A percentile compares a stretch with the other conserved stretches of the same genome.
Conservation (phyloP, 176 grass and related monocot species). For the Hordeum marinum region DNA sequence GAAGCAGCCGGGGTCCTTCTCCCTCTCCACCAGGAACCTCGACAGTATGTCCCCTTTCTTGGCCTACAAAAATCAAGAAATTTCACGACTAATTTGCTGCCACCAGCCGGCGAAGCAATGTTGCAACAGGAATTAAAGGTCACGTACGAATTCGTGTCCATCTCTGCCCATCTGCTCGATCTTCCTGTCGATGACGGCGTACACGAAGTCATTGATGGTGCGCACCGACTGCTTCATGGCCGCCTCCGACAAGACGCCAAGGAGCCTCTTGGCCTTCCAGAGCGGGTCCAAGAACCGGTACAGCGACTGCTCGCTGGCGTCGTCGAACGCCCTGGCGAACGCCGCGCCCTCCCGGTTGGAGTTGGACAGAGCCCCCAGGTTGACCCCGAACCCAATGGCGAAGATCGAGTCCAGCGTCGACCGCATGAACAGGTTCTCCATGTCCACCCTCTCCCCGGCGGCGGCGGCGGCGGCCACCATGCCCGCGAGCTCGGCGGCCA, state of each 20-base stretch:
- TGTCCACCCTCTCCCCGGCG: slow-evolving; percentile 16
- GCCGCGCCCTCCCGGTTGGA: slow-evolving; percentile 13
- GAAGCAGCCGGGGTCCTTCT: background rate
- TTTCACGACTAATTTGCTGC: too few species aligned
- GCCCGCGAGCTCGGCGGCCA: slow-evolving; percentile 35
- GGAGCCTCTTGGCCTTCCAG: slow-evolving; percentile 60
- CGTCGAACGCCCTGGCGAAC: slow-evolving; percentile 68
- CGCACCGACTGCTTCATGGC: slow-evolving; percentile 50
- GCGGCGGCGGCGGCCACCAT: slow-evolving; percentile 23
- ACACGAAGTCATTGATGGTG: slow-evolving; percentile 57
- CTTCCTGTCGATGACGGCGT: slow-evolving; percentile 42
- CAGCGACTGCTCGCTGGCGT: slow-evolving; percentile 40
- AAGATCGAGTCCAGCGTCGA: slow-evolving; percentile 67
- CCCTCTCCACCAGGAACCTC: too few species aligned
- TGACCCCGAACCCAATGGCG: slow-evolving; percentile 55
- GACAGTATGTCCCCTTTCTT: too few species aligned
- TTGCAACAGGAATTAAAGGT: too few species aligned
- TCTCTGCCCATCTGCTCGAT: slow-evolving; percentile 28
- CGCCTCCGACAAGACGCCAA: slow-evolving; percentile 52
- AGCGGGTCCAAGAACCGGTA: slow-evolving; percentile 47
- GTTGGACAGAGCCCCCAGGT: slow-evolving; percentile 32
- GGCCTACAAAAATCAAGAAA: too few species aligned
- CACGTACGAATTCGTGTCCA: slow-evolving; percentile 24
- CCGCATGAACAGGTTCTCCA: slow-evolving; percentile 65
- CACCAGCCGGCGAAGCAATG: too few species aligned